A percentile compares a stretch with the other conserved stretches of the same genome.
Conservation (phyloP, 78 protist genomes). For the Tieghemostelium lacteum region DNA sequence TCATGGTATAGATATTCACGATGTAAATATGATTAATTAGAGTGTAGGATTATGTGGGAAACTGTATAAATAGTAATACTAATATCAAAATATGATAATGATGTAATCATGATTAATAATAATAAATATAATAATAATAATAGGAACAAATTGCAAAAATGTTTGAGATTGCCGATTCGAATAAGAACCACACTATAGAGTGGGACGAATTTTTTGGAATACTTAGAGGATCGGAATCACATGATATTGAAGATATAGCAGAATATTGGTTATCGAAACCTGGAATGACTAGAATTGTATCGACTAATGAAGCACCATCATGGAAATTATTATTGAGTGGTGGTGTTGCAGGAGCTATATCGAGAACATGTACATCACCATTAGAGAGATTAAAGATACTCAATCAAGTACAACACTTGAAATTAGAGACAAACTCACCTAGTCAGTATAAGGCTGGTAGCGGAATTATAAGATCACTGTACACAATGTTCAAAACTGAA, state of each 20-base stretch:
- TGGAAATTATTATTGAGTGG: slow-evolving; percentile 87
- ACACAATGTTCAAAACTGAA: slow-evolving; percentile 43
- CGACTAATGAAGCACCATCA: slow-evolving; percentile 57
- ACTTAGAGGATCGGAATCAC: slow-evolving; percentile 13
- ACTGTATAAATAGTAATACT: not conserved
- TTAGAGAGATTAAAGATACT: slow-evolving; percentile 93
- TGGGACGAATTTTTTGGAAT: slow-evolving; percentile 57
- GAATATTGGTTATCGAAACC: slow-evolving; percentile 70
- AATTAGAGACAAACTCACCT: slow-evolving; percentile 22
- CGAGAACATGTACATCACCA: slow-evolving; percentile 92
- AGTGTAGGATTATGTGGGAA: not conserved
- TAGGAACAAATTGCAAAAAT: slow-evolving; percentile 71
- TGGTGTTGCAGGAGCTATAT: slow-evolving; percentile 94
- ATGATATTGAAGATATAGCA: slow-evolving; percentile 58
- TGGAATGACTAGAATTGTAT: not conserved
- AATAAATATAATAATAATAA: not conserved
- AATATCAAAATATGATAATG: not conserved
- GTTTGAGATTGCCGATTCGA: slow-evolving; percentile 71
- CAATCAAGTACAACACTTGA: slow-evolving; percentile 80
- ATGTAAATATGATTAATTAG: slow-evolving; percentile 30
- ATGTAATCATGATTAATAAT: not conserved
- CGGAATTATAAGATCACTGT: slow-evolving; percentile 37
- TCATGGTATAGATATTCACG: slow-evolving; percentile 29
- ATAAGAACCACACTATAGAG: slow-evolving; percentile 63
- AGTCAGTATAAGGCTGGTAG: slow-evolving; percentile 17